phyloP scores from a whole-genome alignment of 345 rosid species.

The Durio zibethinus region DNA sequence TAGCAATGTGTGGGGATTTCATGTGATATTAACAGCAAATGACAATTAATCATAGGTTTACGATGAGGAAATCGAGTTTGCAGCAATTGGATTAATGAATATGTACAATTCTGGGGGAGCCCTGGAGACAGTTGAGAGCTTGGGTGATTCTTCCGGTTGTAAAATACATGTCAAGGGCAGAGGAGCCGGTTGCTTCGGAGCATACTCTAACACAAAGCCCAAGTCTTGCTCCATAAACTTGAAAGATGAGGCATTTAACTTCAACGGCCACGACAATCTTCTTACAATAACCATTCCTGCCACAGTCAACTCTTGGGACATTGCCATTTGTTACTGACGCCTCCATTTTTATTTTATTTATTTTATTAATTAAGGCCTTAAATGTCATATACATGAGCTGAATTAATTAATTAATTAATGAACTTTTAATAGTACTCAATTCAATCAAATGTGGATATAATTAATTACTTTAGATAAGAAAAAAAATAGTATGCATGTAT shows the following conservation, averaged over 20 bases:
- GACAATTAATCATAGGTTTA: conserved; percentile 27
- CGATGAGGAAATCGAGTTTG: conserved; percentile 38
- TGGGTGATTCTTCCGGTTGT: neutral
- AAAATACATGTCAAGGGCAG: conserved; percentile 34
- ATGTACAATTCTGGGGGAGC: conserved; percentile 59
- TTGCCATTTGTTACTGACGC: conserved; percentile 20
- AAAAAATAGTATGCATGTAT: too few species aligned
- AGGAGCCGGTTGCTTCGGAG: conserved; percentile 44
- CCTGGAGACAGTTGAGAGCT: conserved; percentile 27
- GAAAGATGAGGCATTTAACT: conserved; percentile 14
- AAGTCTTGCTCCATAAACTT: conserved; percentile 31
- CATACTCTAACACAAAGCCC: conserved; percentile 43
- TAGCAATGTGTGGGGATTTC: too few species aligned
- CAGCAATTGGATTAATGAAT: conserved; percentile 43
- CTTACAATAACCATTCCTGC: conserved; percentile 30
- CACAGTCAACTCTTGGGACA: conserved; percentile 30
- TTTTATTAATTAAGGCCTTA: too few species aligned
- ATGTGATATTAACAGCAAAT: neutral
- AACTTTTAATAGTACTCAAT: too few species aligned
- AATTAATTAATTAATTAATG: too few species aligned
- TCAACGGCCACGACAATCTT: conserved; percentile 29
- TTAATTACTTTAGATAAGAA: too few species aligned
- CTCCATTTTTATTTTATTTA: neutral
- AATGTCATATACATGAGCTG: too few species aligned
- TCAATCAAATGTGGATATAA: too few species aligned